Base-by-base conservation (phyloP, 1,139 yeast genomes). In the Pichia sp. region DNA sequence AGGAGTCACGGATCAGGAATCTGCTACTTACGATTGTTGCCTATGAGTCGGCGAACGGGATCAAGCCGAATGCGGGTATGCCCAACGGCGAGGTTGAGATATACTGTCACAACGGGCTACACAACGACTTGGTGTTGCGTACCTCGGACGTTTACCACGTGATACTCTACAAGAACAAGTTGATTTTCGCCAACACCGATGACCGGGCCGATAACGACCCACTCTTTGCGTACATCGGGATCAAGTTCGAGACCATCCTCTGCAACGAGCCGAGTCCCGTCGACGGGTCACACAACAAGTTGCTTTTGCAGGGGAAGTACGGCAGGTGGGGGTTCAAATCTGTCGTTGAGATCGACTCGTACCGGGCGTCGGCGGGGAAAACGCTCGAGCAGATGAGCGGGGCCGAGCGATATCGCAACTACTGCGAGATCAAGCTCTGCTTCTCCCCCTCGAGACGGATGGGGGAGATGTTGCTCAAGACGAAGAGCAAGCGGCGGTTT, bases 101-200 rank as follows among this genome's bases (percentile, higher is more conserved):
- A 8, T 50, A 55, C 26, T 53, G 59, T 29, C 64, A 61, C 31
- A 59, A 59, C 47, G 64, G 64, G 2, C 26, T 62, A 5, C 55
- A 54, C 29, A 48, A 36, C 10, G 64, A 62, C 52, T 38, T 62
- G 3, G 44, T 53, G 1, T 8, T 50, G 6, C 43, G 48, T 8
- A 36, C 43, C 1, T 43, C 36, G 0, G 61, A 57, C 16, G 42
- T 26, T 3, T 62, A 62, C 42, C 52, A 56, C 36, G 53, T 60
- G 8, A 54, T 62, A 1, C 30, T 52, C 8, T 57, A 54, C 40
- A 53, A 57, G 15, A 45, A 48, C 10, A 60, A 59, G 43, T 34
- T 59, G 36, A 58, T 60, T n/a, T 50, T 61, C 45, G 50, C 60
- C 8, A 51, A 54, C 34, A 53, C 59, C 2, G 49, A 52, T 11